A percentile compares a stretch with the other conserved stretches of the same genome.
Conservation (phyloP, 306 rosid species). For the Cucurbita moschata region DNA sequence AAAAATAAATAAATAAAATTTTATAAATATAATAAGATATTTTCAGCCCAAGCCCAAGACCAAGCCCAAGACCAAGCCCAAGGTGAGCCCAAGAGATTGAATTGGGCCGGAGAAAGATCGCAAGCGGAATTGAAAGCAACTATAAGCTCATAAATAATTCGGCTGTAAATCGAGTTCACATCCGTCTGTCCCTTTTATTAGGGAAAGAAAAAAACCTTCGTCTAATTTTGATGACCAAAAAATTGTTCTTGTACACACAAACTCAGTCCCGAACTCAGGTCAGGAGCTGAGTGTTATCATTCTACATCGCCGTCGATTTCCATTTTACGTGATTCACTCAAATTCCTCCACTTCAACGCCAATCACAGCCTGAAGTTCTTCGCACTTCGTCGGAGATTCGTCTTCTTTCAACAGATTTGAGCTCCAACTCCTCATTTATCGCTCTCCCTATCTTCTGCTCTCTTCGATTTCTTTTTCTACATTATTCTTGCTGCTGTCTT, state of each 20-base stretch:
- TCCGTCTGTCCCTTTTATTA: background rate
- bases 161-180: background rate
- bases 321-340: background rate
- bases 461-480: background rate
- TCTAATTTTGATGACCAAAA: background rate
- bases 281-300: slow-evolving; percentile 1
- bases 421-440: background rate
- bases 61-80: background rate
- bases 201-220: background rate
- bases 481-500: background rate
- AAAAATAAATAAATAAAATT: too few species aligned
- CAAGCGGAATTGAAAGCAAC: background rate
- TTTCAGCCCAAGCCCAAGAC: background rate
- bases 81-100: background rate
- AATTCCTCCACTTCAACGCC: background rate
- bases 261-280: slow-evolving; percentile 10
- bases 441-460: background rate
- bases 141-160: background rate
- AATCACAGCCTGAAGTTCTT: background rate
- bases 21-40: too few species aligned
- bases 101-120: background rate
- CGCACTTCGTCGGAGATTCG: slow-evolving; percentile 1
- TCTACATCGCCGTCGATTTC: slow-evolving; percentile 1
- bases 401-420: slow-evolving; percentile 2
- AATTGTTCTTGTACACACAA: slow-evolving; percentile 5